These are phyloP conservation scores for Aspergillus bridgeri DNA, from an alignment of 495 filamentous ascomycete genomes.

Conservation along the genomic window DNA sequence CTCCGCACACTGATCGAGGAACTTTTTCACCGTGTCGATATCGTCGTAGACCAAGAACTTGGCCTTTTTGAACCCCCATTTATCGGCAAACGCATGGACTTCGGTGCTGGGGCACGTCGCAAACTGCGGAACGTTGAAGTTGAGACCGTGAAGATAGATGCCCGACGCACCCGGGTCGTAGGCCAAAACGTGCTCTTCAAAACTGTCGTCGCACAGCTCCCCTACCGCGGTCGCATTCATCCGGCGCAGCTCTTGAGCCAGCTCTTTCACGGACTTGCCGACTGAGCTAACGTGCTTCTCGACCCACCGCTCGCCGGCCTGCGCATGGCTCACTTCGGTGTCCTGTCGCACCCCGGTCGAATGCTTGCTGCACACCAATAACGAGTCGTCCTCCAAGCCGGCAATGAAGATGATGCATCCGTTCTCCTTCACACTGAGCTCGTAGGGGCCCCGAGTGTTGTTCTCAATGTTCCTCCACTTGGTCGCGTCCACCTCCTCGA, in stretches of 20 bases:
- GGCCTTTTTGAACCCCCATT: constrained; percentile 91
- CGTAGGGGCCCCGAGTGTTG: constrained; percentile 84
- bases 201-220: constrained; percentile 92
- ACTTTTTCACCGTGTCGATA: constrained; percentile 65
- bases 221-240: constrained; percentile 92
- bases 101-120: constrained; percentile 73
- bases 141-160: constrained; percentile 93
- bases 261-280: constrained; percentile 71
- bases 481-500: constrained; percentile 72
- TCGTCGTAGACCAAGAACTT: constrained; percentile 76
- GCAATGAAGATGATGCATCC: constrained; percentile 98
- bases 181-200: constrained; percentile 94
- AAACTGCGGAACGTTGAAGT: constrained; percentile 87
- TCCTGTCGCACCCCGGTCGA: constrained; percentile 78
- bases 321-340: constrained; percentile 70
- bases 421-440: constrained; percentile 95
- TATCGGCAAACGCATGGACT: constrained; percentile 83
- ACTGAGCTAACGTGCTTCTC: constrained; percentile 71
- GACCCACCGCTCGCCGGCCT: constrained; percentile 79
- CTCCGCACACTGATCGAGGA: constrained; percentile 79
- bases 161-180: constrained; percentile 83
- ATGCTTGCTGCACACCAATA: constrained; percentile 97
- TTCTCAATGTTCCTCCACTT: constrained; percentile 75
- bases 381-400: constrained; percentile 77
- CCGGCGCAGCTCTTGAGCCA: constrained; percentile 68